Evolutionary conservation across 208 protist genomes (phyloP).

Genomic region (Porcisia deanei): DNA sequence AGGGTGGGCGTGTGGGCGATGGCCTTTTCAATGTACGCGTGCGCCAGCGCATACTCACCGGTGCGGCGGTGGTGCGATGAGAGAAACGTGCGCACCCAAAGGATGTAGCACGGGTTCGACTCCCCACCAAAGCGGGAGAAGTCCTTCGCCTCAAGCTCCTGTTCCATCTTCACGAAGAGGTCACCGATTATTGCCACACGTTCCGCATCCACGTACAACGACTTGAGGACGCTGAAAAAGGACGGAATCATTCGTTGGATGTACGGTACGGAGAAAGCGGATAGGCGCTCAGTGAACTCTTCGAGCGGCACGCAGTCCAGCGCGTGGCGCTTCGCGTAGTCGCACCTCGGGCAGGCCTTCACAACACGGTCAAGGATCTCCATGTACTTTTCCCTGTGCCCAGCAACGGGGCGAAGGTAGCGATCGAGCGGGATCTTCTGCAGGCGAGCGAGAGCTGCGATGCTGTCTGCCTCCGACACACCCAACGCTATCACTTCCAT

Average conservation of each 20-base stretch:
- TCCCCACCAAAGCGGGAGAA: constrained; percentile 71
- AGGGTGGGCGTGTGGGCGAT: constrained; percentile 97
- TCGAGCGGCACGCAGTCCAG: constrained; percentile 83
- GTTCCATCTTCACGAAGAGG: constrained; percentile 65
- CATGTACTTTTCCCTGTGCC: constrained; percentile 64
- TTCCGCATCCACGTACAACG: constrained; percentile 80
- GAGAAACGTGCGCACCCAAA: constrained; percentile 91
- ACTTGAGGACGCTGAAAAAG: constrained; percentile 93
- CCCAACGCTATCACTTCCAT: constrained; percentile 71
- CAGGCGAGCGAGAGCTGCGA: constrained; percentile 77
- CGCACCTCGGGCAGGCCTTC: constrained; percentile 43
- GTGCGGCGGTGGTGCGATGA: constrained; percentile 89
- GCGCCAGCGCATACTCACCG: constrained; percentile 62
- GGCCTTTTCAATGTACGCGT: constrained; percentile 85
- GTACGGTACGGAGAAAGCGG: constrained; percentile 54
- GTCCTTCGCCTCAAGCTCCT: constrained; percentile 53
- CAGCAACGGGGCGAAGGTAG: constrained; percentile 44
- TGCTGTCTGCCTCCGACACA: constrained; percentile 72
- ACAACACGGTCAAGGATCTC: constrained; percentile 69
- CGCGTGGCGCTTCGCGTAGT: constrained; percentile 65
- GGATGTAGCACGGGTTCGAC: constrained; percentile 66
- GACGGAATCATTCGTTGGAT: constrained; percentile 94
- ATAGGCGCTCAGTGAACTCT: constrained; percentile 56
- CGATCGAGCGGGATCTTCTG: constrained; percentile 78
- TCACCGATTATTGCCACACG: constrained; percentile 81